These are phyloP conservation scores for Termitomyces sp. DNA, from an alignment of 768 basidiomycete genomes.

Conservation along the genomic window DNA sequence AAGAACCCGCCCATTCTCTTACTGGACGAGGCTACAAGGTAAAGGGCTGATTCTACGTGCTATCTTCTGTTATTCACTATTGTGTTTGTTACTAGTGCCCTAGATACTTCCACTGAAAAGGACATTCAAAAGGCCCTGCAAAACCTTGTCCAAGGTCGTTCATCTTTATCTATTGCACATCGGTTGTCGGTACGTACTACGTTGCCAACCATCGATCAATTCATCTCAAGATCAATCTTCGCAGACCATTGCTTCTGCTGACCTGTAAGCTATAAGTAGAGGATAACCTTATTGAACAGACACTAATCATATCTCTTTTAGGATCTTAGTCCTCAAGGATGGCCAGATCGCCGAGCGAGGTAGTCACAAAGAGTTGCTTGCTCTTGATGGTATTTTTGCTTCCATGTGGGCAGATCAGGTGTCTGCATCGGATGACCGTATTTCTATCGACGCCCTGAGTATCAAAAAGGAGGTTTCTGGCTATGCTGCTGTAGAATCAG, in stretches of 20 bases:
- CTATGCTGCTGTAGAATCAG: slow-evolving; percentile 37
- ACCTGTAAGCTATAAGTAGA: slow-evolving; percentile 39
- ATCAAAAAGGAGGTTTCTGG: slow-evolving; percentile 37
- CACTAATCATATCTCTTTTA: slow-evolving; percentile 20
- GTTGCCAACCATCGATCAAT: background rate
- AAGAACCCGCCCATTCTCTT: slow-evolving; percentile 82
- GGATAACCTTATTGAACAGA: background rate
- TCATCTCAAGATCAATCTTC: slow-evolving; percentile 14
- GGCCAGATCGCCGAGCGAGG: slow-evolving; percentile 86
- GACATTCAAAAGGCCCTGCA: slow-evolving; percentile 87
- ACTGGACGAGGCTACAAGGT: slow-evolving; percentile 77
- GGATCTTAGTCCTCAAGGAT: slow-evolving; percentile 88
- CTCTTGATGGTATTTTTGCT: slow-evolving; percentile 67
- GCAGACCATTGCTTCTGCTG: slow-evolving; percentile 53
- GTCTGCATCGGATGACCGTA: slow-evolving; percentile 52
- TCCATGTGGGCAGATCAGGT: slow-evolving; percentile 88
- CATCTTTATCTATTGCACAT: slow-evolving; percentile 76
- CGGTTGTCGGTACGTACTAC: slow-evolving; percentile 58
- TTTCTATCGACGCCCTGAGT: slow-evolving; percentile 19
- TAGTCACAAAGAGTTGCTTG: slow-evolving; percentile 71
- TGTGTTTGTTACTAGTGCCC: slow-evolving; percentile 40
- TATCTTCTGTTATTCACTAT: background rate
- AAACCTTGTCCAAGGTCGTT: slow-evolving; percentile 68
- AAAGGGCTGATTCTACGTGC: slow-evolving; percentile 4
- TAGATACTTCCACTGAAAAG: slow-evolving; percentile 88